Percentiles rank a stretch among this genome's conserved stretches.
phyloP scores from a whole-genome alignment of 495 filamentous ascomycete species.

The Hypoxylon lienhwacheense region DNA sequence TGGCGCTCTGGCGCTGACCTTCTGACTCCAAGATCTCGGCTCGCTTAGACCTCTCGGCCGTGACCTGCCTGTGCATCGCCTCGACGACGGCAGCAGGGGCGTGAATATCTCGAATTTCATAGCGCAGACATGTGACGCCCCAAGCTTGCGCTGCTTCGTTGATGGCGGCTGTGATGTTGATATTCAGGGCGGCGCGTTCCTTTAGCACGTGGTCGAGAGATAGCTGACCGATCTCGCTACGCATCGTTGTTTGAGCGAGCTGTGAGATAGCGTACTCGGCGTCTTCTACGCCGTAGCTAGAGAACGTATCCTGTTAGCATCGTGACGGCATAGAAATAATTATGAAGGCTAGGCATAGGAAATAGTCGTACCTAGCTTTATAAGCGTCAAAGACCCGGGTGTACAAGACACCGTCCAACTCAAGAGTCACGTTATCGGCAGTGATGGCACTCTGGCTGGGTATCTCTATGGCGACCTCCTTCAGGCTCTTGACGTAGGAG shows the following conservation, averaged over 20 bases:
- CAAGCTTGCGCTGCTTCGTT: constrained; percentile 96
- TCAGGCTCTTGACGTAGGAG: constrained; percentile 95
- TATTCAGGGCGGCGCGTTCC: constrained; percentile 92
- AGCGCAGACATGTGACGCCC: constrained; percentile 93
- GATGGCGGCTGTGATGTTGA: constrained; percentile 95
- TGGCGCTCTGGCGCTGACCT: constrained; percentile 91
- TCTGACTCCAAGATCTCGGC: constrained; percentile 97
- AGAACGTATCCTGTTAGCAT: constrained; percentile 17
- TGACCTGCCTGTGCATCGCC: constrained; percentile 98
- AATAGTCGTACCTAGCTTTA: constrained; percentile 73
- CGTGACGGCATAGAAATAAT: neutral
- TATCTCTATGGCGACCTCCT: constrained; percentile 95
- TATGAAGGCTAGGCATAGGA: neutral
- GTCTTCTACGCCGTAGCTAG: constrained; percentile 95
- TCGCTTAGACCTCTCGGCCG: constrained; percentile 92
- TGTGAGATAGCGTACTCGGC: constrained; percentile 98
- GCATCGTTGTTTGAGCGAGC: constrained; percentile 98
- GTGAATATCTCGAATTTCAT: constrained; percentile 98
- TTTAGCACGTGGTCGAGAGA: constrained; percentile 97
- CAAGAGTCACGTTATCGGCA: constrained; percentile 95
- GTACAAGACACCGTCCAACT: constrained; percentile 93
- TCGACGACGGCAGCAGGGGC: constrained; percentile 89
- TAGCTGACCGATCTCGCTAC: constrained; percentile 93
- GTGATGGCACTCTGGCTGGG: constrained; percentile 96
- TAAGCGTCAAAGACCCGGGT: constrained; percentile 96